Conservation (phyloP, 2,329 filamentous ascomycete genomes). For the Sporothrix pallida region DNA sequence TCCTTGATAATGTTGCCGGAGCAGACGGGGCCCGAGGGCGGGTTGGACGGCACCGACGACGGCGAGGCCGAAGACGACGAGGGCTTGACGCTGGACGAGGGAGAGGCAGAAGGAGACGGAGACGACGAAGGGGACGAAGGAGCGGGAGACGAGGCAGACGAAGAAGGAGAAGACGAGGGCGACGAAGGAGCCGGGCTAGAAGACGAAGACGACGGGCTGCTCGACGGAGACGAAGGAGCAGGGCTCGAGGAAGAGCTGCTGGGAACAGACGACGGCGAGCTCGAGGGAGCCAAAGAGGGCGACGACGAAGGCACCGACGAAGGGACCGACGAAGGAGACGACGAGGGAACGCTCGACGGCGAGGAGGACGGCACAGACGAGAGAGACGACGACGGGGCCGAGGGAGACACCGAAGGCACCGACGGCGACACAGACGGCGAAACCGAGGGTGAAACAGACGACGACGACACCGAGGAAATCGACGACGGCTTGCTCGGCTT, state of each 20-base stretch:
- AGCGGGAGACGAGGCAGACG: not conserved
- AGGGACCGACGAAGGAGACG: not conserved
- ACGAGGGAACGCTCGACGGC: not conserved
- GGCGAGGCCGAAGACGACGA: not conserved
- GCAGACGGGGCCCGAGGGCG: not conserved
- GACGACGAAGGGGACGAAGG: not conserved
- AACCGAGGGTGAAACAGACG: not conserved
- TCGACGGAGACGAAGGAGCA: not conserved
- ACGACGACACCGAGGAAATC: not conserved
- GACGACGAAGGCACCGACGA: not conserved
- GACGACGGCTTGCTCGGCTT: constrained; percentile 20
- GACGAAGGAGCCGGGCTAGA: not conserved
- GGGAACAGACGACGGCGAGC: not conserved
- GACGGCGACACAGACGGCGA: not conserved
- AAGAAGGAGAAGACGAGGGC: not conserved
- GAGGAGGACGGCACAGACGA: not conserved
- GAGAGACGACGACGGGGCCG: not conserved
- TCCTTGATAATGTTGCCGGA: constrained; percentile 21
- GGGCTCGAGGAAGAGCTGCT: not conserved
- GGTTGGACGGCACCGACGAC: not conserved
- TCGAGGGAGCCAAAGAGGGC: not conserved
- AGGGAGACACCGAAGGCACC: not conserved
- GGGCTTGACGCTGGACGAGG: not conserved
- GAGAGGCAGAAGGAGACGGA: not conserved
- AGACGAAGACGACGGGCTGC: not conserved